Evolutionary conservation across 2,329 filamentous ascomycete species (phyloP).

Genomic region (Colletotrichum lupini): DNA sequence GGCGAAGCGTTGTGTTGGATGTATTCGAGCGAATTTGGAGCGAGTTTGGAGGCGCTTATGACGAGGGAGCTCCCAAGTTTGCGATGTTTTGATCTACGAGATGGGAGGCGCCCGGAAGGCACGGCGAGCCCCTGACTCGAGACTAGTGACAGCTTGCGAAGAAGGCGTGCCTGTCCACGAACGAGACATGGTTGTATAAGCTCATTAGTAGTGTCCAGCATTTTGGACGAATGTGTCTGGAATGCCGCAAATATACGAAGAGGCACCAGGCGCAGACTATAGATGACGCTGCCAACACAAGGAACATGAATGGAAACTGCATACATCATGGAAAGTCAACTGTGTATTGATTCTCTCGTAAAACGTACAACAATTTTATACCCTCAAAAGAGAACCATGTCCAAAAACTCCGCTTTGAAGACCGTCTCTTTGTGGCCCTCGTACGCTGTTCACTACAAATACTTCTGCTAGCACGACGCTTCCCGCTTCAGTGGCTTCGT

Average conservation of each 20-base stretch:
- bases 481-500: background rate
- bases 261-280: background rate
- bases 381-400: background rate
- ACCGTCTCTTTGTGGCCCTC: background rate
- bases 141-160: background rate
- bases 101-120: too few relatives aligned
- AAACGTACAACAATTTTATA: slow-evolving; percentile 6
- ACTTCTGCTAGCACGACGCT: background rate
- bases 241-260: background rate
- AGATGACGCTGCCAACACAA: background rate
- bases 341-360: slow-evolving; percentile 8
- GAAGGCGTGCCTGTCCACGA: background rate
- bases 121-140: background rate
- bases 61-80: background rate
- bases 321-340: background rate
- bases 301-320: background rate
- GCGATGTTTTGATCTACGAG: background rate
- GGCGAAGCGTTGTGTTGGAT: background rate
- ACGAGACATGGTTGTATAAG: background rate
- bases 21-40: background rate
- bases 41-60: background rate
- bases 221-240: background rate
- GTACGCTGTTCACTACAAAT: background rate
- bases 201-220: background rate
- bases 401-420: background rate